A percentile compares a stretch with the other conserved stretches of the same genome.
Conservation (phyloP, 345 rosid genomes). For the Eucalyptus marginata region DNA sequence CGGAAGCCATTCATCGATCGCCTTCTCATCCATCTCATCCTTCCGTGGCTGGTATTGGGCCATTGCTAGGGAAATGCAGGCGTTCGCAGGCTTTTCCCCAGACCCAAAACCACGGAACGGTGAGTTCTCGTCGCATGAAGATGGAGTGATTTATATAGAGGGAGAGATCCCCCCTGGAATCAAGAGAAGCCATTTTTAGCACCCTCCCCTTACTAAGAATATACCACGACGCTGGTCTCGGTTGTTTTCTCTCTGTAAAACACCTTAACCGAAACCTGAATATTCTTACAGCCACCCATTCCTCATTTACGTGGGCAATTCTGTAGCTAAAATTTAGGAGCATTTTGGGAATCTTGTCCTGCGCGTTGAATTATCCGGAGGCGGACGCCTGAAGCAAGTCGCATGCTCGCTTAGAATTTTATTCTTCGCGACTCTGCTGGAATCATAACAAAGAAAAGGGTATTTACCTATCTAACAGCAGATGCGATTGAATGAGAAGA, state of each 20-base stretch:
- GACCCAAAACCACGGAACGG: background rate
- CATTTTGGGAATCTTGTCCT: background rate
- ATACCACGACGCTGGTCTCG: background rate
- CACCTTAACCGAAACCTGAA: background rate
- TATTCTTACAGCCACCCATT: background rate
- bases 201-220: background rate
- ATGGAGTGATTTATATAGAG: background rate
- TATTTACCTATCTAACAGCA: background rate
- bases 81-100: background rate
- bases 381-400: background rate
- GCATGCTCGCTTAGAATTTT: background rate
- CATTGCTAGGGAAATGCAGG: background rate
- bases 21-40: background rate
- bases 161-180: background rate
- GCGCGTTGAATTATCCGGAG: background rate
- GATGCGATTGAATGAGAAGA: background rate
- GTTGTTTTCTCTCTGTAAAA: background rate
- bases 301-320: background rate
- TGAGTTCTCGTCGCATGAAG: background rate
- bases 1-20: constrained; percentile 63
- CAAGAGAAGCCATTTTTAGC: background rate
- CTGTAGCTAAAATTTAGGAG: background rate
- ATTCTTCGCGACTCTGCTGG: background rate
- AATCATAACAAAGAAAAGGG: background rate
- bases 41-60: background rate